Evolutionary conservation across 331 rosid genomes (phyloP).

Genomic region (Cydonia oblonga): DNA sequence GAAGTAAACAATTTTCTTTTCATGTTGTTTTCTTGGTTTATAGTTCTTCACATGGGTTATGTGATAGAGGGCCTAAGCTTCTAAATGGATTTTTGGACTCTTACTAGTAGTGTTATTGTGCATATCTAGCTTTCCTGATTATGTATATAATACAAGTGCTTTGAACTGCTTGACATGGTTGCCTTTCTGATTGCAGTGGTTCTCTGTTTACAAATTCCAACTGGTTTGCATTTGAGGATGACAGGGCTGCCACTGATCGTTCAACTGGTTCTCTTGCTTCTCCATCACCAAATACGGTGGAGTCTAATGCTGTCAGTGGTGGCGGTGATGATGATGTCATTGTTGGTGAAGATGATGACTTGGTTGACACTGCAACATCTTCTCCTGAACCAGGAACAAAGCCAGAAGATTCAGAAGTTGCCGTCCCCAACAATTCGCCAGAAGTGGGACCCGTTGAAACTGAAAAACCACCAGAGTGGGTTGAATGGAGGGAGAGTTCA

Average conservation of each 20-base stretch:
- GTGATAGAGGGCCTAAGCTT: not conserved
- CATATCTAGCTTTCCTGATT: not conserved
- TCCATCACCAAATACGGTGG: slow-evolving; percentile 64
- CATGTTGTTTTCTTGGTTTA: not conserved
- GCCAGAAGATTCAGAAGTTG: slow-evolving; percentile 15
- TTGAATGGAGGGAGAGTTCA: slow-evolving; percentile 96
- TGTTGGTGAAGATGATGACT: slow-evolving; percentile 69
- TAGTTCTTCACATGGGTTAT: not conserved
- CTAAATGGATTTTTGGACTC: not conserved
- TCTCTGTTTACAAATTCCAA: slow-evolving; percentile 95
- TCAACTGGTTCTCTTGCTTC: slow-evolving; percentile 59
- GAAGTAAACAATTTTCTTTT: not conserved
- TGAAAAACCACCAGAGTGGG: slow-evolving; percentile 95
- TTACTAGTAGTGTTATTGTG: not conserved
- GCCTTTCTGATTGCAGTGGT: slow-evolving; percentile 41
- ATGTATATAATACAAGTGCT: not conserved
- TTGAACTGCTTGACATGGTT: slow-evolving; percentile 1
- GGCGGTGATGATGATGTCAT: slow-evolving; percentile 37
- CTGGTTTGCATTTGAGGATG: slow-evolving; percentile 97
- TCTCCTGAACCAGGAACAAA: slow-evolving; percentile 45
- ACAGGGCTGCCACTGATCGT: slow-evolving; percentile 48
- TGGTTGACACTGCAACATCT: slow-evolving; percentile 74
- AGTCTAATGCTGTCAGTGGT: slow-evolving; percentile 23
- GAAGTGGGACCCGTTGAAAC: slow-evolving; percentile 35
- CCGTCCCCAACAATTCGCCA: not conserved